phyloP scores from a whole-genome alignment of 305 asterid species.

The Solanum hybrid region DNA sequence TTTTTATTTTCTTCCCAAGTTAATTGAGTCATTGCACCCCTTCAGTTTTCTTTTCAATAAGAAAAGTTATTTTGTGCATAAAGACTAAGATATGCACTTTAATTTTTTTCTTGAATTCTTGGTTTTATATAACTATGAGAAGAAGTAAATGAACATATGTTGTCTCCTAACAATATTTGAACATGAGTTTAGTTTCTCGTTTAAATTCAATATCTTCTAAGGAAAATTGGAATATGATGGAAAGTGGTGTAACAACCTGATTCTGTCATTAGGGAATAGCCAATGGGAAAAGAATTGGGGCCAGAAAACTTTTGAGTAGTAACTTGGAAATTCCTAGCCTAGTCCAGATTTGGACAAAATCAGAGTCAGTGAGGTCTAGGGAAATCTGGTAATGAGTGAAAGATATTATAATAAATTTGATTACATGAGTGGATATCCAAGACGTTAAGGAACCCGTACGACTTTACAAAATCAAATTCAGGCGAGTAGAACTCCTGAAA shows the following conservation, averaged over 20 bases:
- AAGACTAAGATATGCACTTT: neutral
- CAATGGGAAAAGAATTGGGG: neutral
- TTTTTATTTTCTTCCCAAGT: neutral
- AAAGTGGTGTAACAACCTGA: too few relatives aligned
- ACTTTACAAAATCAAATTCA: too few relatives aligned
- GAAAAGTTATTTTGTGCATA: neutral
- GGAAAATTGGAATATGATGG: neutral
- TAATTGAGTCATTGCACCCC: neutral
- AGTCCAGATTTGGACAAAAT: too few relatives aligned
- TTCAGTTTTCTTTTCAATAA: neutral
- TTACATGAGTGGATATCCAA: too few relatives aligned
- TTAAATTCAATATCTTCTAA: neutral
- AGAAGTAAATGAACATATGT: neutral
- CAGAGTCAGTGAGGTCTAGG: too few relatives aligned
- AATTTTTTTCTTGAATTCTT: neutral
- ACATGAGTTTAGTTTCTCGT: neutral
- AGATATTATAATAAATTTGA: too few relatives aligned
- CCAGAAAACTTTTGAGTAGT: too few relatives aligned
- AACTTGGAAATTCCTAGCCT: too few relatives aligned
- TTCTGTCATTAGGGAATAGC: too few relatives aligned
- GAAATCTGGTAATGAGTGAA: too few relatives aligned
- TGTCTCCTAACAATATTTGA: neutral
- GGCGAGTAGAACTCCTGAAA: too few relatives aligned
- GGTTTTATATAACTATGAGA: neutral
- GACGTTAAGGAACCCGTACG: too few relatives aligned